phyloP scores from a whole-genome alignment of 169 alveolate genomes.

The Cryptosporidium andersoni region DNA sequence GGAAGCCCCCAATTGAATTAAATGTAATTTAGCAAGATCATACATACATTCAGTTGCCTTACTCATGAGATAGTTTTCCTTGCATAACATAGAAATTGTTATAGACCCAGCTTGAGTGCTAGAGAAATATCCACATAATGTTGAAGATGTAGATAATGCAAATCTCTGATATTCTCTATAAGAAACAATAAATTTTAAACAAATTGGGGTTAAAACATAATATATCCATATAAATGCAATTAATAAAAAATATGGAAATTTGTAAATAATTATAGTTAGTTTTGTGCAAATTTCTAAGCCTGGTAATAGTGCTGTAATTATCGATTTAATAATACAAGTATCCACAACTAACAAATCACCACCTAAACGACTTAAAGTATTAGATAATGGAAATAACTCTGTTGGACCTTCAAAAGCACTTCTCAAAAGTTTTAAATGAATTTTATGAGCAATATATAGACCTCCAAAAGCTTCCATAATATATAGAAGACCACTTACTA shows the following conservation, averaged over 20 bases:
- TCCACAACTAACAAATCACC: constrained; percentile 49
- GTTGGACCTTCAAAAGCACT: background rate
- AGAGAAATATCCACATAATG: constrained; percentile 37
- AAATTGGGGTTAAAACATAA: constrained; percentile 12
- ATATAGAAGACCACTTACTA: constrained; percentile 13
- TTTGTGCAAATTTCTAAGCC: constrained; percentile 22
- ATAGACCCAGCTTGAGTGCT: constrained; percentile 27
- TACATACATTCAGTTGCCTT: constrained; percentile 29
- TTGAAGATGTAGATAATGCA: constrained; percentile 17
- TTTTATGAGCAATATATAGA: constrained; percentile 3
- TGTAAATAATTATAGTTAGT: constrained; percentile 3
- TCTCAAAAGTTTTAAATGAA: constrained; percentile 7
- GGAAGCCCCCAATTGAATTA: constrained; percentile 44
- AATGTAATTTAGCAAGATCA: constrained; percentile 12
- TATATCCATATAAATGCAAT: constrained; percentile 22
- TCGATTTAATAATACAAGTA: constrained; percentile 62
- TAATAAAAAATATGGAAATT: constrained; percentile 15
- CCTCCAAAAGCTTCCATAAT: constrained; percentile 46
- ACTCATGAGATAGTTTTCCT: constrained; percentile 8
- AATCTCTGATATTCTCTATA: constrained; percentile 66
- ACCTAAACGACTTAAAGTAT: constrained; percentile 24
- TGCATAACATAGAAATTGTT: constrained; percentile 14
- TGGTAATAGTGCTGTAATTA: constrained; percentile 27
- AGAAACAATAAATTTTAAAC: constrained; percentile 15
- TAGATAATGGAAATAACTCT: constrained; percentile 10